Conservation (phyloP, 106 monocot genomes). For the Apostasia shenzhenica region DNA sequence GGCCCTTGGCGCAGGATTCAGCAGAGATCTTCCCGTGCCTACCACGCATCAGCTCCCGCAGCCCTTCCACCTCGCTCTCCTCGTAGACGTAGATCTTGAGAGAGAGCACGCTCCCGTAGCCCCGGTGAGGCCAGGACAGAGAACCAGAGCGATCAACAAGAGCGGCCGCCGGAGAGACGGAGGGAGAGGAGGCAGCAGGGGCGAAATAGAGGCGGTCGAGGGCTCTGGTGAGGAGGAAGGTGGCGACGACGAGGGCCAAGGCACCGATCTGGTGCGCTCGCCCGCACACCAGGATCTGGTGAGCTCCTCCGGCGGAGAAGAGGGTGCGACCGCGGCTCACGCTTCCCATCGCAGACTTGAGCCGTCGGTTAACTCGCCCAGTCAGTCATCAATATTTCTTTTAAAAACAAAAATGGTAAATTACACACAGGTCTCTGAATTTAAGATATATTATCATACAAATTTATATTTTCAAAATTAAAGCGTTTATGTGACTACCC, state of each 20-base stretch:
- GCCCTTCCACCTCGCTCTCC: slow-evolving; percentile 78
- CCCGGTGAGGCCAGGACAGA: slow-evolving; percentile 42
- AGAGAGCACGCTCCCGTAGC: slow-evolving; percentile 38
- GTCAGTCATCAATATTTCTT: not conserved
- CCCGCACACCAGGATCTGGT: slow-evolving; percentile 21
- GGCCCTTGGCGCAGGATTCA: slow-evolving; percentile 75
- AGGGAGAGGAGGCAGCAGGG: slow-evolving; percentile 4
- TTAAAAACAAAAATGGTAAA: too few relatives aligned
- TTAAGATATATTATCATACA: too few relatives aligned
- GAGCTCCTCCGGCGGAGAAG: not conserved
- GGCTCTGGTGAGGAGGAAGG: slow-evolving; percentile 67
- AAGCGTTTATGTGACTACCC: too few relatives aligned
- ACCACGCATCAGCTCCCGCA: slow-evolving; percentile 73
- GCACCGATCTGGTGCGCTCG: slow-evolving; percentile 68
- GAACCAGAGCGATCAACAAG: slow-evolving; percentile 17
- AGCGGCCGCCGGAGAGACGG: not conserved
- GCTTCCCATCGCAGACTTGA: slow-evolving; percentile 11
- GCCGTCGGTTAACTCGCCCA: not conserved
- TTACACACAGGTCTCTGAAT: too few relatives aligned
- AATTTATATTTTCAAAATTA: too few relatives aligned
- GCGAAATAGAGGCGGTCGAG: slow-evolving; percentile 40
- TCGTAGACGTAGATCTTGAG: slow-evolving; percentile 95
- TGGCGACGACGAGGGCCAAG: slow-evolving; percentile 39
- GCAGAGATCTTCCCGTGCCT: slow-evolving; percentile 55
- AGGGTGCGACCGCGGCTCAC: slow-evolving; percentile 13